These are phyloP conservation scores for Phytophthora capsici DNA, from an alignment of 352 stramenopile species.

Conservation along the genomic window DNA sequence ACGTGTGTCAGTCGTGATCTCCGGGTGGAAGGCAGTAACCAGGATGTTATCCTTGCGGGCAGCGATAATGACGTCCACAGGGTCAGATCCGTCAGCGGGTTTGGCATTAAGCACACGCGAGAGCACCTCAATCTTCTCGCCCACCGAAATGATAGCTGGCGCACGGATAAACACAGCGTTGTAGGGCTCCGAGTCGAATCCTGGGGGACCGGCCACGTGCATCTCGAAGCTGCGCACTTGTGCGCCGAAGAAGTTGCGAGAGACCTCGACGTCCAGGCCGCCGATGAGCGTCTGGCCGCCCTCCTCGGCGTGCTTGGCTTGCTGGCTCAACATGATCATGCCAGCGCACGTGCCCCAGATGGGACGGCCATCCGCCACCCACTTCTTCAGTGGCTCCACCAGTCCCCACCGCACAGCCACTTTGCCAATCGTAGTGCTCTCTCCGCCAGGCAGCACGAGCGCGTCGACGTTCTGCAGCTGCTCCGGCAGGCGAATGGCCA, in stretches of 20 bases:
- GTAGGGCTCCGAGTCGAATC: constrained; percentile 75
- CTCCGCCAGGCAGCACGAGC: constrained; percentile 94
- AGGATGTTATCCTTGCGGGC: constrained; percentile 91
- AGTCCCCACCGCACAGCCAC: constrained; percentile 86
- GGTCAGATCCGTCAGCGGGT: constrained; percentile 78
- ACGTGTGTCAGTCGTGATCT: constrained; percentile 93
- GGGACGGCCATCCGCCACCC: constrained; percentile 70
- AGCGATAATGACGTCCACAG: constrained; percentile 82
- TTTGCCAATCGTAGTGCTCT: constrained; percentile 96
- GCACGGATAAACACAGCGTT: constrained; percentile 97
- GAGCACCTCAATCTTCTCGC: constrained; percentile 91
- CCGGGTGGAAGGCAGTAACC: constrained; percentile 96
- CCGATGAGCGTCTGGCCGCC: constrained; percentile 95
- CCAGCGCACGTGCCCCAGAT: constrained; percentile 97
- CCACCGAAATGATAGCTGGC: constrained; percentile 94
- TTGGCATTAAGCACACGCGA: constrained; percentile 83
- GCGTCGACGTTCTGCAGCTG: constrained; percentile 88
- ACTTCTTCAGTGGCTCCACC: constrained; percentile 81
- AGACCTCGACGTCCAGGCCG: constrained; percentile 96
- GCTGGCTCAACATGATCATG: constrained; percentile 95
- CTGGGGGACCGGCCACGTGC: constrained; percentile 59
- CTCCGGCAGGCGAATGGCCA: constrained; percentile 83
- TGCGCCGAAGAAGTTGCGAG: constrained; percentile 97
- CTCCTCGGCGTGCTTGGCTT: constrained; percentile 83
- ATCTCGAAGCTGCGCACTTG: constrained; percentile 91